phyloP scores from a whole-genome alignment of 495 filamentous ascomycete genomes.

The Aspergillus avenaceus region DNA sequence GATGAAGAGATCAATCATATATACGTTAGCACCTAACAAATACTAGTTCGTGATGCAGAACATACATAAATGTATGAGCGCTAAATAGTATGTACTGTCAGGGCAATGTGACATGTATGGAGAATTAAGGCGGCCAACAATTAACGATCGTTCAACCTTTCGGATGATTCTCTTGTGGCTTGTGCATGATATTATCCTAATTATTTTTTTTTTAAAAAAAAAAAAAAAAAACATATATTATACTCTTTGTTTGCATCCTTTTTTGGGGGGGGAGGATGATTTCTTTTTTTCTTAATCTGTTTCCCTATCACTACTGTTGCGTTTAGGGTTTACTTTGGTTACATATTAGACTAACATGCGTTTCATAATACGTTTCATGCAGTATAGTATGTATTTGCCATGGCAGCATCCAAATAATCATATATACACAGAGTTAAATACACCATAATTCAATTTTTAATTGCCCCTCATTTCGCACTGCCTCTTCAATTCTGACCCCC shows the following conservation, averaged over 20 bases:
- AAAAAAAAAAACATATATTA: no score
- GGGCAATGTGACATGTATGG: not conserved
- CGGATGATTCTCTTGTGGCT: no score
- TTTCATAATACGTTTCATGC: no score
- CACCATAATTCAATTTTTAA: not conserved
- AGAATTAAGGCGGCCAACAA: not conserved
- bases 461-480: not conserved
- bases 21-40: not conserved
- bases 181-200: no score
- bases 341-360: no score
- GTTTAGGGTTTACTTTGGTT: no score
- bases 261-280: no score
- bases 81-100: not conserved
- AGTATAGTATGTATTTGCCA: no score
- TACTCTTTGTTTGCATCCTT: no score
- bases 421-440: not conserved
- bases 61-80: not conserved
- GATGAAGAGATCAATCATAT: not conserved
- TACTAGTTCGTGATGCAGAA: not conserved
- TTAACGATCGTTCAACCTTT: not conserved
- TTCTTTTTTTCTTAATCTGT: no score
- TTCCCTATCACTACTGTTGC: no score
- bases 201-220: no score
- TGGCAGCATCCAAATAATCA: not conserved
- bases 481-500: not conserved